Evolutionary conservation across 164 flowering plant species (phyloP).

Genomic region (Piper betle): DNA sequence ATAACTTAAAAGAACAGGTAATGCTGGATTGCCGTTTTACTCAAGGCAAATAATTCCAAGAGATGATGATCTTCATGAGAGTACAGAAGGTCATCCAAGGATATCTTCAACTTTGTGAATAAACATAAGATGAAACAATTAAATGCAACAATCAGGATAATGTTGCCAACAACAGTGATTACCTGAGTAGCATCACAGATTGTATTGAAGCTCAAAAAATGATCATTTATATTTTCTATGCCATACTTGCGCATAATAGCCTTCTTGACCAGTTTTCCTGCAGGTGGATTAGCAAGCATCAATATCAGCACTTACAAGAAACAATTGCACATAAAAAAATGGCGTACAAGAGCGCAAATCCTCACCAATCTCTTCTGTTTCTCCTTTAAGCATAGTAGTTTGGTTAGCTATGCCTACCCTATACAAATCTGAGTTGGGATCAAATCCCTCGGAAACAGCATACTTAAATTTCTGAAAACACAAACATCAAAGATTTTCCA

Average conservation of each 20-base stretch:
- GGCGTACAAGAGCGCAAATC: neutral
- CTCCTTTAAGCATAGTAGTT: conserved; percentile 98
- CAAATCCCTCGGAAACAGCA: conserved; percentile 88
- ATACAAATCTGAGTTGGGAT: conserved; percentile 70
- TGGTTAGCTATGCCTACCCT: conserved; percentile 94
- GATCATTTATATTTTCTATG: conserved; percentile 64
- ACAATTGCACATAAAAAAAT: neutral
- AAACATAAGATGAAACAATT: neutral
- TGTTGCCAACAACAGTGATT: conserved; percentile 2
- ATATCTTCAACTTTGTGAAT: neutral
- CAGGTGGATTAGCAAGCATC: neutral
- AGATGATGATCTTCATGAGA: neutral
- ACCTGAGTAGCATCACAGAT: conserved; percentile 98
- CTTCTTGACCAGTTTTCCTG: conserved; percentile 72
- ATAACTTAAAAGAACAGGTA: neutral
- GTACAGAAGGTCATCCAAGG: neutral
- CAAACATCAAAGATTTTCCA: neutral
- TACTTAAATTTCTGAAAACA: conserved; percentile 74
- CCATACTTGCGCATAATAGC: conserved; percentile 85
- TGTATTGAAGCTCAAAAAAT: conserved; percentile 81
- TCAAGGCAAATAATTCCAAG: neutral
- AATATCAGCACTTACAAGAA: neutral
- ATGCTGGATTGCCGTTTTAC: too few relatives aligned
- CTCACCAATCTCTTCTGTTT: conserved; percentile 96
- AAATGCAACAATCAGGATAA: too few relatives aligned